These are phyloP conservation scores for Oryza glumipatula DNA, from an alignment of 176 grass and related monocot genomes.

Conservation along the genomic window DNA sequence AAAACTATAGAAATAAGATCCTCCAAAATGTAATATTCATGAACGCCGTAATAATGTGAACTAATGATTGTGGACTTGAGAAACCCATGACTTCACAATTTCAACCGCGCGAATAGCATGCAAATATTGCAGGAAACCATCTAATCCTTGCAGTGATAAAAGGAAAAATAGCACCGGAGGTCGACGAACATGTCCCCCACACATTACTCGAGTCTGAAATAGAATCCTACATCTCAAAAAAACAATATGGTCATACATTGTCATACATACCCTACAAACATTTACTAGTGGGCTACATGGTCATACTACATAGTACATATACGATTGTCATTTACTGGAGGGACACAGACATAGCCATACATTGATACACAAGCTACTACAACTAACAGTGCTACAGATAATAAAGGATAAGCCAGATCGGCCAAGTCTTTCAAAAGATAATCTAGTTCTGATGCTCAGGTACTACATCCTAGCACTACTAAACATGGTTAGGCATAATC, in stretches of 20 bases:
- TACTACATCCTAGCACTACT: constrained; percentile 21
- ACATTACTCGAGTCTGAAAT: neutral
- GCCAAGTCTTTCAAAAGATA: neutral
- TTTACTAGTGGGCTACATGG: constrained; percentile 4
- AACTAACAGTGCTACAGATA: constrained; percentile 8
- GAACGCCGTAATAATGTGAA: too few species aligned
- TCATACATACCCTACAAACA: constrained; percentile 6
- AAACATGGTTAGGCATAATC: constrained; percentile 35
- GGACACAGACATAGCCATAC: constrained; percentile 5
- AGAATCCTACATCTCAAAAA: constrained; percentile 10
- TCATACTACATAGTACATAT: neutral
- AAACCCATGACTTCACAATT: too few species aligned
- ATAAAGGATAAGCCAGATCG: neutral
- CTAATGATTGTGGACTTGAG: too few species aligned
- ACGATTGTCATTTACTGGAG: neutral
- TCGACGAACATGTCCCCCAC: neutral
- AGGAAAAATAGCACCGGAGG: neutral
- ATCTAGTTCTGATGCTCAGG: constrained; percentile 23
- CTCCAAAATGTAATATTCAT: too few species aligned
- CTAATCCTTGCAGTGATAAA: neutral
- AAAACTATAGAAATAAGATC: too few species aligned
- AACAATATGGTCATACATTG: constrained; percentile 11
- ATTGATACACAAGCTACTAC: constrained; percentile 17
- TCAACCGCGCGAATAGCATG: too few species aligned
- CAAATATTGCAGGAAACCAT: too few species aligned